These are phyloP conservation scores for Entoloma clypeatum DNA, from an alignment of 1,284 basidiomycete species.

Conservation along the genomic window DNA sequence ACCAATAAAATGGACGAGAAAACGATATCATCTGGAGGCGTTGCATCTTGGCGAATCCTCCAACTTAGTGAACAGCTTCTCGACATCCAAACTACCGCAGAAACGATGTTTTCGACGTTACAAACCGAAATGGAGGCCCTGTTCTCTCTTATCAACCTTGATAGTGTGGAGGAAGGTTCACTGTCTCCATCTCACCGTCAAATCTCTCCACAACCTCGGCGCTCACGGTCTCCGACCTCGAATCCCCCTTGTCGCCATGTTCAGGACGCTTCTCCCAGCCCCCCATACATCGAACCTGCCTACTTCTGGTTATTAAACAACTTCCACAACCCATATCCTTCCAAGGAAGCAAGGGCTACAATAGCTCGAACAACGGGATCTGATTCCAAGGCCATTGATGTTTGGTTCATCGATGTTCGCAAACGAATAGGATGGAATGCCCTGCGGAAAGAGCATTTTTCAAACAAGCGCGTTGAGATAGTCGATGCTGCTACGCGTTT, in stretches of 20 bases:
- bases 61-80: background rate
- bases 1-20: background rate
- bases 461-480: constrained; percentile 35
- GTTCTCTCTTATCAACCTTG: constrained; percentile 9
- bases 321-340: constrained; percentile 50
- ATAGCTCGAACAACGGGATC: constrained; percentile 26
- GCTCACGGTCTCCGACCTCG: too few species aligned
- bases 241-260: too few species aligned
- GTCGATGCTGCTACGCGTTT: constrained; percentile 38
- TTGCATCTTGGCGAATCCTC: background rate
- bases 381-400: constrained; percentile 31
- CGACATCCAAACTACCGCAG: background rate
- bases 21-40: background rate
- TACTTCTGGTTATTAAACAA: constrained; percentile 45
- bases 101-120: background rate
- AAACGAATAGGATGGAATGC: constrained; percentile 51
- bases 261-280: constrained; percentile 5
- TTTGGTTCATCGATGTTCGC: constrained; percentile 47
- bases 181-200: too few species aligned
- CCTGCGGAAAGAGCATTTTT: constrained; percentile 36
- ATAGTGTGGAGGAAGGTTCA: too few species aligned
- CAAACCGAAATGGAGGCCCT: constrained; percentile 9
- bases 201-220: too few species aligned
- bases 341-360: constrained; percentile 24
- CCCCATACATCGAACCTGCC: constrained; percentile 30